A percentile compares a stretch with the other conserved stretches of the same genome.
Evolutionary conservation across 495 filamentous ascomycete species (phyloP).

Genomic region (Cercophora samala): DNA sequence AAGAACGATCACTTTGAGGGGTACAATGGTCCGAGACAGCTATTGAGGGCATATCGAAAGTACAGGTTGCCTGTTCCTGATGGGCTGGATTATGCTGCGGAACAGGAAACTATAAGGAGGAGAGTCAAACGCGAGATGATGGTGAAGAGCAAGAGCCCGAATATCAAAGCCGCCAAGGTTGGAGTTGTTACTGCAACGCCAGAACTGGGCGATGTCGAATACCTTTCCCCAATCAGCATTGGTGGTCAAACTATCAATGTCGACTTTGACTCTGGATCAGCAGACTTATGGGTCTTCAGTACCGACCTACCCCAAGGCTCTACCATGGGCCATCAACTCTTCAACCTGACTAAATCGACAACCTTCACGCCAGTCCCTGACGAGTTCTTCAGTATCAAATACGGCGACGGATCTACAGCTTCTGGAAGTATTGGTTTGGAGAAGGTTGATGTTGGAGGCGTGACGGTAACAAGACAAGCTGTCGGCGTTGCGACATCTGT

Average conservation of each 20-base stretch:
- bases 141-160: conserved; percentile 18
- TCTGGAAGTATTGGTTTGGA: conserved; percentile 68
- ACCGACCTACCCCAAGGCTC: conserved; percentile 49
- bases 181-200: conserved; percentile 62
- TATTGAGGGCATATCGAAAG: conserved; percentile 62
- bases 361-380: conserved; percentile 45
- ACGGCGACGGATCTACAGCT: conserved; percentile 71
- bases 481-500: conserved; percentile 68
- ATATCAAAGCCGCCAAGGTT: conserved; percentile 10
- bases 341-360: conserved; percentile 57
- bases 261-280: conserved; percentile 80
- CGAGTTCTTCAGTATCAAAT: conserved; percentile 61
- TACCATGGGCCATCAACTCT: conserved; percentile 56
- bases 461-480: conserved; percentile 61
- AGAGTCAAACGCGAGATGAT: not conserved
- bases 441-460: conserved; percentile 69
- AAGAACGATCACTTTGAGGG: conserved; percentile 51
- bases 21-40: conserved; percentile 52
- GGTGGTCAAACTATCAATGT: conserved; percentile 71
- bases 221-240: conserved; percentile 66
- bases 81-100: conserved; percentile 38
- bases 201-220: conserved; percentile 62
- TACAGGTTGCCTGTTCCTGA: conserved; percentile 53
- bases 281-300: conserved; percentile 84
- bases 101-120: conserved; percentile 23